Evolutionary conservation across 805 yeast species (phyloP).

Genomic region (Candida golubevii): DNA sequence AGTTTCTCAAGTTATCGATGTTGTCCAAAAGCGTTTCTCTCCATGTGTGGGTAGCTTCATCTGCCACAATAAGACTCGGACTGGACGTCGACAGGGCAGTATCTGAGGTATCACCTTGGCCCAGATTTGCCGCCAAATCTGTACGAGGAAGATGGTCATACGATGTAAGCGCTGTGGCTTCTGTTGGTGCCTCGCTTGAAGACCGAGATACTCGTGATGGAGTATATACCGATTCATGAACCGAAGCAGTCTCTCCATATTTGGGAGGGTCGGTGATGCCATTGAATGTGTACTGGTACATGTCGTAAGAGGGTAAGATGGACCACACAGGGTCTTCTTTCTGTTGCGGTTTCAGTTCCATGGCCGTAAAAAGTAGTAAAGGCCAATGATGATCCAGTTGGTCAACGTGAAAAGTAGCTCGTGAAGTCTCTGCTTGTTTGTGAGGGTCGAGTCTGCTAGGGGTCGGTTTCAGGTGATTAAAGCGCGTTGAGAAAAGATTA

Average conservation of each 20-base stretch:
- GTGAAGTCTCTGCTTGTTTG: no score
- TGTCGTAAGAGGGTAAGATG: conserved; percentile 37
- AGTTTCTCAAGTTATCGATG: conserved; percentile 29
- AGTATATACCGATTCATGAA: conserved; percentile 6
- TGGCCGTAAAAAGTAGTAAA: background rate
- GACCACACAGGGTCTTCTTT: conserved; percentile 31
- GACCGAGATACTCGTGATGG: conserved; percentile 1
- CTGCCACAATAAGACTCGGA: conserved; percentile 26
- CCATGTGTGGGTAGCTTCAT: conserved; percentile 32
- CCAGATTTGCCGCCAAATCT: background rate
- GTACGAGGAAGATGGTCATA: background rate
- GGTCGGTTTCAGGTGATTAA: no score
- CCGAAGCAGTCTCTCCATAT: conserved; percentile 10
- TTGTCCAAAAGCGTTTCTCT: conserved; percentile 37
- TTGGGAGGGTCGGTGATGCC: conserved; percentile 13
- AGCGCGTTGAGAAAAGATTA: no score
- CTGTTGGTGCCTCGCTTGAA: conserved; percentile 2
- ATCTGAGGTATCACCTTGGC: background rate
- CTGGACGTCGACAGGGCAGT: background rate
- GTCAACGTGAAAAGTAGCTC: no score
- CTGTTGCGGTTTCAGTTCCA: conserved; percentile 6
- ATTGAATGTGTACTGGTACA: conserved; percentile 23
- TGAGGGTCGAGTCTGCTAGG: no score
- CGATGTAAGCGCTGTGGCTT: conserved; percentile 1
- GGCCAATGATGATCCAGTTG: no score